Conservation (phyloP, 192 early-diverging fungal species). For the Dimargaris xerosporica region DNA sequence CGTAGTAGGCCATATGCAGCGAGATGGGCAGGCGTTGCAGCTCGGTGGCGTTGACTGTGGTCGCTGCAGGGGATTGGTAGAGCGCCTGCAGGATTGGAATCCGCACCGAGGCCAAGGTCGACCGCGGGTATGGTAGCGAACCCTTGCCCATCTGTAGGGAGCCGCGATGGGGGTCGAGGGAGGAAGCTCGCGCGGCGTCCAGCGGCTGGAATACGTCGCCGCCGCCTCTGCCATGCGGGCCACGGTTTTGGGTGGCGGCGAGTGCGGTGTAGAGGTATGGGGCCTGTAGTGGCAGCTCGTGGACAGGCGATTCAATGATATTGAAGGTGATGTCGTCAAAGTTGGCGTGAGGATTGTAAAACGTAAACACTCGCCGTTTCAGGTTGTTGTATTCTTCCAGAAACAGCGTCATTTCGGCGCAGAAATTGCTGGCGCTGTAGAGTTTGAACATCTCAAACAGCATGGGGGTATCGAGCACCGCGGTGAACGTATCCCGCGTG, state of each 20-base stretch:
- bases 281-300: not conserved
- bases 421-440: slow-evolving; percentile 17
- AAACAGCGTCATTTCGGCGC: slow-evolving; percentile 18
- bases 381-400: slow-evolving; percentile 19
- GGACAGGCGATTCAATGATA: not conserved
- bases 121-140: not conserved
- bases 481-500: slow-evolving; percentile 28
- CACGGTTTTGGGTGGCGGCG: not conserved
- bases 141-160: not conserved
- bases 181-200: too few species aligned
- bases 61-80: not conserved
- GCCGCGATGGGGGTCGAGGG: not conserved
- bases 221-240: too few species aligned
- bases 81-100: not conserved
- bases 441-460: slow-evolving; percentile 9
- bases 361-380: slow-evolving; percentile 11
- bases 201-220: not conserved
- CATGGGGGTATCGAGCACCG: slow-evolving; percentile 30
- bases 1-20: not conserved
- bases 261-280: not conserved
- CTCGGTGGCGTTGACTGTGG: not conserved
- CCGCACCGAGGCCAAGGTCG: not conserved
- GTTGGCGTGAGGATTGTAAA: not conserved
- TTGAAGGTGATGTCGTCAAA: not conserved
- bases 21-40: not conserved